A percentile compares a stretch with the other conserved stretches of the same genome.
These are phyloP conservation scores for Hypholoma fasciculare DNA, from an alignment of 768 basidiomycete species.

Conservation along the genomic window DNA sequence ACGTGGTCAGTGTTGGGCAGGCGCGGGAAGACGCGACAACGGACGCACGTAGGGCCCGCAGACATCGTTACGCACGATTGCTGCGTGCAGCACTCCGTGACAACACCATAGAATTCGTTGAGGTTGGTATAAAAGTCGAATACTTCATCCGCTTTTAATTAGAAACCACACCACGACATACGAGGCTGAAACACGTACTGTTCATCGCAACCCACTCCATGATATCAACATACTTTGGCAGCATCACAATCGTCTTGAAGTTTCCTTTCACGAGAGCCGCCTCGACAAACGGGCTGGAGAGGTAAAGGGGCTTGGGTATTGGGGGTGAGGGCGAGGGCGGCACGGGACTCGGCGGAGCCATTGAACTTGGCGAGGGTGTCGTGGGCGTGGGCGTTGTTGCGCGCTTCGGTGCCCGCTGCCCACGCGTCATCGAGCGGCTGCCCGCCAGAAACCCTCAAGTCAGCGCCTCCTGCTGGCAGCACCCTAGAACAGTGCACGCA, in stretches of 20 bases:
- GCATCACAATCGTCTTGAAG: conserved; percentile 95
- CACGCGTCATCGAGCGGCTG: conserved; percentile 77
- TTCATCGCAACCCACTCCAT: conserved; percentile 92
- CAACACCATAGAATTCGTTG: conserved; percentile 95
- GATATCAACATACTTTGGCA: conserved; percentile 97
- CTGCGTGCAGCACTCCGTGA: conserved; percentile 92
- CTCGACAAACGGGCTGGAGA: conserved; percentile 95
- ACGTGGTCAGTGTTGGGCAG: not conserved
- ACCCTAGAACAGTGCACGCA: conserved; percentile 30
- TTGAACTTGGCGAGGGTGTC: conserved; percentile 50
- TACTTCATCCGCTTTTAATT: conserved; percentile 47
- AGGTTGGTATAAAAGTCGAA: conserved; percentile 98
- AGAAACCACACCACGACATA: not conserved
- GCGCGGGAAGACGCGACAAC: not conserved
- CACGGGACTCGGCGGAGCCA: conserved; percentile 33
- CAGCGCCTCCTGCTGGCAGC: not conserved
- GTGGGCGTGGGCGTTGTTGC: conserved; percentile 76
- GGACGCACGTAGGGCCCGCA: conserved; percentile 80
- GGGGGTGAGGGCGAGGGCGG: conserved; percentile 38
- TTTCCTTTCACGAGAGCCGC: conserved; percentile 96
- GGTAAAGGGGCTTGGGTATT: conserved; percentile 70
- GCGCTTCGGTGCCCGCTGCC: conserved; percentile 60
- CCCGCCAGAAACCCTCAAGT: not conserved
- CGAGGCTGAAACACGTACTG: conserved; percentile 48
- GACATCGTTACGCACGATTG: conserved; percentile 92